These are phyloP conservation scores for Phytophthora meadii DNA, from an alignment of 352 stramenopile genomes.

Conservation along the genomic window DNA sequence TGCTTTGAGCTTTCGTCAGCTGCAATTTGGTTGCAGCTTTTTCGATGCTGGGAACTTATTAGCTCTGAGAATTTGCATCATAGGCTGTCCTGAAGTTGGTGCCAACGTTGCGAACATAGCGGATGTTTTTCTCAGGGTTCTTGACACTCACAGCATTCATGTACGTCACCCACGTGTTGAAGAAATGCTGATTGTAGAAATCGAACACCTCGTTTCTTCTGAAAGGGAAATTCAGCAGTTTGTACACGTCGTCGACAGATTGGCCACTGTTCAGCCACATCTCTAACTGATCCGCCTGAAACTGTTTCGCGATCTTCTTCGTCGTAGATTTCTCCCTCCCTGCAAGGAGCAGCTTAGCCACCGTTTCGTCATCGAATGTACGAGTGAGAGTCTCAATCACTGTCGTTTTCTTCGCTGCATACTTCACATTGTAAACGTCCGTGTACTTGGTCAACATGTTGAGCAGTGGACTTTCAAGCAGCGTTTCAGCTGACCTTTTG, in stretches of 20 bases:
- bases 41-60: neutral
- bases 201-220: too few species aligned
- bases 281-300: slow-evolving; percentile 2
- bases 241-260: neutral
- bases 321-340: neutral
- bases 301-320: neutral
- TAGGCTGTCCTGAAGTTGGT: neutral
- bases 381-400: neutral
- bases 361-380: too few species aligned
- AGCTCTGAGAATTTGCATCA: neutral
- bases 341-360: neutral
- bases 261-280: neutral
- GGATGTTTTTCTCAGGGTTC: neutral
- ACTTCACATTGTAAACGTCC: slow-evolving; percentile 1
- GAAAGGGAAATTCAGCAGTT: neutral
- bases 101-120: neutral
- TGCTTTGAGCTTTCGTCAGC: neutral
- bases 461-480: slow-evolving; percentile 1
- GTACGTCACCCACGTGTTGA: neutral
- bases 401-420: neutral
- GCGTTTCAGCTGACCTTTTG: neutral
- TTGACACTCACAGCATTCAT: neutral
- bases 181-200: too few species aligned
- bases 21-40: neutral
- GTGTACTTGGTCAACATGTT: slow-evolving; percentile 6